Base-by-base conservation (phyloP, 306 rosid species). In the Morella rubra region DNA sequence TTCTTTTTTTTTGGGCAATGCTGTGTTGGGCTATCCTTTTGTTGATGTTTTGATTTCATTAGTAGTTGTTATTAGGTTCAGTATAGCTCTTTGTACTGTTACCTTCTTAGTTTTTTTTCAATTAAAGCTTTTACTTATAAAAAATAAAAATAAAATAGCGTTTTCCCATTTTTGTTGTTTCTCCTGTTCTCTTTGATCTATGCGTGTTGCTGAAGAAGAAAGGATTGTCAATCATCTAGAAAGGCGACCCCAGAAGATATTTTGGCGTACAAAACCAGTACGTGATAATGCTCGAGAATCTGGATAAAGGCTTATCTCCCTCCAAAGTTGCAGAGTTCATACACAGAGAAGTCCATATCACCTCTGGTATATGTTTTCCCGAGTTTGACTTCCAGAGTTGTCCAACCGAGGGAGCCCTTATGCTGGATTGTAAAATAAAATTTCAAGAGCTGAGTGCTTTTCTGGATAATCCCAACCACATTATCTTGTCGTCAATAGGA, bases 221-320 rank as follows among this genome's bases (percentile, higher is more conserved):
- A 77, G 52, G 56, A 45, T 72, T 79, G 86, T 27, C 40, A 19
- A 55, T 52, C 49, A 44, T 69, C 11, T 15, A 49, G 76, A 74
- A 69, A 46, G 42, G 19, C 45, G n/a, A 71, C 59, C 68, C 60
- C 12, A 73, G 98, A 91, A 75, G 98, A 91, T 62, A 71, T 81
- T 46, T 89, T 42, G 89, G 87, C 44, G 74, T 50, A 42, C 76
- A 67, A 59, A 81, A 65, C 3, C 47, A 69, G 24, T 86, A 73
- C 58, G 65, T 89, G 89, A 80, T 94, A 51, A 64, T 90, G 74
- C 41, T 94, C 49, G 97, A 84, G 41, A 94, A 94, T 85, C 83
- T 94, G 9, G 94, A 89, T 73, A 91, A 76, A 71, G 85, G 76
- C 6, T 49, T 84, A 44, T 71, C 84, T 61, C 85, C 93, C 20